Base-by-base conservation (phyloP, 331 rosid species). In the Cydonia oblonga region DNA sequence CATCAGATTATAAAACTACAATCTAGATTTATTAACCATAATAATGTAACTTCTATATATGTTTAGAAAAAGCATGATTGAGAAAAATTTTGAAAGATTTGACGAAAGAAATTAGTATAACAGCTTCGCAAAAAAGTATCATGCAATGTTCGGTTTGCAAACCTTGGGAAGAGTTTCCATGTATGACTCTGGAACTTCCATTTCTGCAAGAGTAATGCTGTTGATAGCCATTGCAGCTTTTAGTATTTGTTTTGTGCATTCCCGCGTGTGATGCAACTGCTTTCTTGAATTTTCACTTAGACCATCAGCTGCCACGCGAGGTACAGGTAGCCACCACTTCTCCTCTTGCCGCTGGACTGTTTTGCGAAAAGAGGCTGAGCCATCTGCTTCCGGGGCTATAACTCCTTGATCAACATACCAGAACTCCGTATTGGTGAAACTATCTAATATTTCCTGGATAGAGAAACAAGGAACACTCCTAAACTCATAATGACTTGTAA, bases 371-470 rank as follows among this genome's bases (percentile, higher is more conserved):
- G 90, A 84, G 69, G 86, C 79, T 9, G 88, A 84, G 49, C 88
- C 86, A 70, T 84, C 84, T 2, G 83, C 78, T 49, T 84, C 84
- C 15, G 82, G 75, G 20, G 90, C 78, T n/a, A 76, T 51, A 7
- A 83, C 84, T 54, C 90, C 86, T 81, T 86, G 90, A 79, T 86
- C 90, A 4, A 86, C 83, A 74, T 86, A 86, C 90, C 90, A 86
- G 76, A 86, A 86, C 64, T 86, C 88, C 8, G 81, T 81, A 23
- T 69, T 75, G 19, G 35, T 29, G 22, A 81, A 86, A 68, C 81
- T 72, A 25, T 84, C 90, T 40, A 86, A 64, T 68, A 86, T 74
- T 58, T 86, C 88, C 90, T 86, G 62, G 6, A 54, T 10, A 30
- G 20, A 30, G n/a, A 49, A 32, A 56, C 10, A n/a, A 11, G 8